Percentiles rank a stretch among this genome's conserved stretches.
Evolutionary conservation across 352 stramenopile genomes (phyloP).

Genomic region (Pythium biforme): DNA sequence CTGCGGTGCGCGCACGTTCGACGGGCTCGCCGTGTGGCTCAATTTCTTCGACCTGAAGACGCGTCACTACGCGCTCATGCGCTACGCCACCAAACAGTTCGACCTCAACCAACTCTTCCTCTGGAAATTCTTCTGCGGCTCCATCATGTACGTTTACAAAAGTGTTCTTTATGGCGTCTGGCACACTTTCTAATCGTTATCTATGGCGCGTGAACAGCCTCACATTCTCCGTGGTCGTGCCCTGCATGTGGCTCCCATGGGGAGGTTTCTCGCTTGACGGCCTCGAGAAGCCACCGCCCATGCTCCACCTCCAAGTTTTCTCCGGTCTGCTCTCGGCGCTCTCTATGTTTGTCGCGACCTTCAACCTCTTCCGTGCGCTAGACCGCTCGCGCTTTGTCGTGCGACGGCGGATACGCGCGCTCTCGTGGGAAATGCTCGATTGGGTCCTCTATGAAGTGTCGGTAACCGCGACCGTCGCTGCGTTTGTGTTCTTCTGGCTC

Average conservation of each 20-base stretch:
- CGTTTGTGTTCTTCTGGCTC: constrained; percentile 59
- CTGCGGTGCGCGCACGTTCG: constrained; percentile 17
- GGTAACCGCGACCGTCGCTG: constrained; percentile 39
- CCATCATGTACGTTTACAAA: constrained; percentile 46
- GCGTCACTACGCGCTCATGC: constrained; percentile 48
- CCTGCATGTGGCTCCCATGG: constrained; percentile 47
- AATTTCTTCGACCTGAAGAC: constrained; percentile 72
- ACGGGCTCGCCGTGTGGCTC: constrained; percentile 54
- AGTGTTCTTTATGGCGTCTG: background rate
- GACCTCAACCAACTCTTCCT: constrained; percentile 49
- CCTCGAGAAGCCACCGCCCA: constrained; percentile 46
- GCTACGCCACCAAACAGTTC: constrained; percentile 45
- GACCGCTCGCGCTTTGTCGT: constrained; percentile 57
- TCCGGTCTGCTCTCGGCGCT: constrained; percentile 52
- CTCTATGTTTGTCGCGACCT: constrained; percentile 56
- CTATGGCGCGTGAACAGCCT: constrained; percentile 32
- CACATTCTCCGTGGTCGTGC: constrained; percentile 50
- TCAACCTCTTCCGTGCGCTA: constrained; percentile 57
- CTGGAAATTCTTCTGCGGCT: constrained; percentile 59
- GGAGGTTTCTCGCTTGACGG: constrained; percentile 43
- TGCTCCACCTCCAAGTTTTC: constrained; percentile 43
- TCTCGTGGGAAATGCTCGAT: constrained; percentile 65
- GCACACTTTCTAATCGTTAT: background rate
- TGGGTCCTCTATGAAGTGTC: constrained; percentile 68
- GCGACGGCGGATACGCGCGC: constrained; percentile 44